phyloP scores from a whole-genome alignment of 176 grass and related monocot species.

The Hyparrhenia diplandra region DNA sequence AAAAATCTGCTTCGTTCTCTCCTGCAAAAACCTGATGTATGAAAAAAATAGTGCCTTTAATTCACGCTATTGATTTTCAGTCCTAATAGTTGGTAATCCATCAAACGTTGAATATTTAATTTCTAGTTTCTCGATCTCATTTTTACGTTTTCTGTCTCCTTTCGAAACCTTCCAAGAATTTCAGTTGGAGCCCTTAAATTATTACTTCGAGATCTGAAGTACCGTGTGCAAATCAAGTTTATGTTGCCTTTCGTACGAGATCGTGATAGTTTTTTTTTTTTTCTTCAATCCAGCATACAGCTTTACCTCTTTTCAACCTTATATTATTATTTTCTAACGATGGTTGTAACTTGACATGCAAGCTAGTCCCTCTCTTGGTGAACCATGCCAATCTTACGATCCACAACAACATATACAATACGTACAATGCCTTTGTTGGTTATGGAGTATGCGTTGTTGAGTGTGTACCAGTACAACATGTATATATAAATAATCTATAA shows the following conservation, averaged over 20 bases:
- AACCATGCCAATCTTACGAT: slow-evolving; percentile 13
- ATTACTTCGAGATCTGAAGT: neutral
- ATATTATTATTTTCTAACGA: neutral
- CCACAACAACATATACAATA: neutral
- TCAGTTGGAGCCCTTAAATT: neutral
- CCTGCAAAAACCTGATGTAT: too few relatives aligned
- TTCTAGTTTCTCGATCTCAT: neutral
- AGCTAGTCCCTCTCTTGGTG: slow-evolving; percentile 13
- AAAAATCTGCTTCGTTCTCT: too few relatives aligned
- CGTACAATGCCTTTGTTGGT: slow-evolving; percentile 7
- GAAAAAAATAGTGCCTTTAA: neutral
- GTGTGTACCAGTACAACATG: neutral
- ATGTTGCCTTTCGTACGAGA: neutral
- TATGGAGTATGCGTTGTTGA: neutral
- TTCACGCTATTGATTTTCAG: neutral
- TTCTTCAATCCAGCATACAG: too few relatives aligned
- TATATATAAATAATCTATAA: neutral
- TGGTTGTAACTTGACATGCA: slow-evolving; percentile 25
- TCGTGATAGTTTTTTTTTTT: neutral
- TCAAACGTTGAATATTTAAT: too few relatives aligned
- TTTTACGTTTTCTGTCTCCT: neutral
- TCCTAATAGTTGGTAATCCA: too few relatives aligned
- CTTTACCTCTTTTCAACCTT: neutral
- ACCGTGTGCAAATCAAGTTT: neutral
- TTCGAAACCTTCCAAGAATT: neutral